A percentile compares a stretch with the other conserved stretches of the same genome.
Conservation (phyloP, 495 filamentous ascomycete genomes). For the Aspergillus nidulans region DNA sequence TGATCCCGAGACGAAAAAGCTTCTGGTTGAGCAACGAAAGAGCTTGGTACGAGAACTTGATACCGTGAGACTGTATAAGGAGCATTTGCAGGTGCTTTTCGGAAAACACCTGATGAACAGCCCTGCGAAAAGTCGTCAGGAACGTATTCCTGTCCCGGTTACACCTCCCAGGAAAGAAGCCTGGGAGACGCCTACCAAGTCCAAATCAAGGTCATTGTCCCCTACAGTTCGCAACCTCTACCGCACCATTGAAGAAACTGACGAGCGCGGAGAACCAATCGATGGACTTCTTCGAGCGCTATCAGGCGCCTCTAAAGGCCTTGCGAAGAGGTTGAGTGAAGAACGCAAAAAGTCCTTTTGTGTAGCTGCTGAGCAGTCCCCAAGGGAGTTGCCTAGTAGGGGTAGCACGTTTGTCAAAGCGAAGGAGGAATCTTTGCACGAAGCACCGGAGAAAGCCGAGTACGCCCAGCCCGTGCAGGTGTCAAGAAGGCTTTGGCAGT, state of each 20-base stretch:
- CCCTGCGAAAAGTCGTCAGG: constrained; percentile 1
- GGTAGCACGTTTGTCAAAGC: neutral
- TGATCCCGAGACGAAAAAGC: constrained; percentile 24
- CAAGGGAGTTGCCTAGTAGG: neutral
- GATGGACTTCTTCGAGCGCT: constrained; percentile 23
- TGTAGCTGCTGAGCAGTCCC: neutral
- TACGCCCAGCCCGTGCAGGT: constrained; percentile 6
- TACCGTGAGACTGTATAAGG: constrained; percentile 30
- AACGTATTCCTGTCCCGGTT: neutral
- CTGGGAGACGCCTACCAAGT: constrained; percentile 8
- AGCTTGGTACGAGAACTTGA: constrained; percentile 36
- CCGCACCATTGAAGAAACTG: constrained; percentile 23
- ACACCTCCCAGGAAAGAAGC: neutral
- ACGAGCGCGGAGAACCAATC: constrained; percentile 18
- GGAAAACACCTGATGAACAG: constrained; percentile 2
- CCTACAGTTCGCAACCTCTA: constrained; percentile 20
- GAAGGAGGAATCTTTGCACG: neutral
- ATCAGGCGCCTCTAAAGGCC: constrained; percentile 16
- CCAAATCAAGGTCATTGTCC: constrained; percentile 6
- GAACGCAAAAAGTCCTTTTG: constrained; percentile 1
- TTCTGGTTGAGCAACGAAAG: constrained; percentile 32
- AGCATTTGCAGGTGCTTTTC: constrained; percentile 26
- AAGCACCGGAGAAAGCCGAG: neutral
- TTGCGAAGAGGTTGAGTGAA: constrained; percentile 6
- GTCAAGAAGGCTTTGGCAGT: constrained; percentile 16